Conservation (phyloP, 2,329 filamentous ascomycete species). For the Alternaria infectoria region DNA sequence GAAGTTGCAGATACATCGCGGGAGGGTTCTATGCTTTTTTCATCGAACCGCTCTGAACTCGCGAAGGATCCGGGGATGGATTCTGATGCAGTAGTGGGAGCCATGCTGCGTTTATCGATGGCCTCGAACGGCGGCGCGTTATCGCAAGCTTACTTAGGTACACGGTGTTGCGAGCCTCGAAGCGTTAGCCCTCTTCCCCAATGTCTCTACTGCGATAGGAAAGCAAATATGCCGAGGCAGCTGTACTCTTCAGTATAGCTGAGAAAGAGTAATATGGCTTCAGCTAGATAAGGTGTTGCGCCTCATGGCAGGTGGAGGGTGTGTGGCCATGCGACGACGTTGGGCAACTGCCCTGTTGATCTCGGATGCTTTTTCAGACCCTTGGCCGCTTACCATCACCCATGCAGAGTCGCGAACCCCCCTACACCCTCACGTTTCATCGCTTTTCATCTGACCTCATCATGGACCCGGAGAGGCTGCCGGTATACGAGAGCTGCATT, state of each 20-base stretch:
- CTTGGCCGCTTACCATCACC: background rate
- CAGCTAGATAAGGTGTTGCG: background rate
- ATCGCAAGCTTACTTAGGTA: background rate
- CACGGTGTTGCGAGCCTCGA: background rate
- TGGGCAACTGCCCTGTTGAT: conserved; percentile 3
- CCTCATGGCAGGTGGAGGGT: background rate
- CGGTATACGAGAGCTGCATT: background rate
- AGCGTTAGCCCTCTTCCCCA: conserved; percentile 1
- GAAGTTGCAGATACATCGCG: background rate
- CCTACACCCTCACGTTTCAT: conserved; percentile 1
- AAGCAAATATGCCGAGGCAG: background rate
- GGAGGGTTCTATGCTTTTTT: background rate
- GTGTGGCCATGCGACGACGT: conserved; percentile 3
- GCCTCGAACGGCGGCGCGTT: background rate
- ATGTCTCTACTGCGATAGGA: background rate
- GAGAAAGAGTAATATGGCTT: background rate
- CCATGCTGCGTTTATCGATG: background rate
- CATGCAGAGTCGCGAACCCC: background rate
- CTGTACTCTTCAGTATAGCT: background rate
- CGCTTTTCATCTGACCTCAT: background rate
- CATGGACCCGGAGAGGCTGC: background rate
- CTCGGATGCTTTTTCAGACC: background rate
- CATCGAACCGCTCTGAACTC: background rate
- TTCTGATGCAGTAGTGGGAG: background rate
- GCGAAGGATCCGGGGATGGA: background rate